Base-by-base conservation (phyloP, 805 yeast species). In the Metschnikowia henanensis region DNA sequence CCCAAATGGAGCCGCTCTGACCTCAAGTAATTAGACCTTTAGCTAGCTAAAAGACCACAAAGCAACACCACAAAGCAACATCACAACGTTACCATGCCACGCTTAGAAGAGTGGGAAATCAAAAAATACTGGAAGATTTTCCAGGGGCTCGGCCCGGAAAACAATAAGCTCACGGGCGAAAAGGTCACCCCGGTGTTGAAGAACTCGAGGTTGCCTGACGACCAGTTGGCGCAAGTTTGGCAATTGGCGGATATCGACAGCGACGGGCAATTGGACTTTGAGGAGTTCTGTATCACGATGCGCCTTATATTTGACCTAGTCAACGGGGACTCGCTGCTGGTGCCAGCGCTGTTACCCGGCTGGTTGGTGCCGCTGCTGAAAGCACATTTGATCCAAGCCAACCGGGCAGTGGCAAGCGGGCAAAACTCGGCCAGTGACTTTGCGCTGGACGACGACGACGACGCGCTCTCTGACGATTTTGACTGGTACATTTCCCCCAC, bases 81-180 rank as follows among this genome's bases (percentile, higher is more conserved):
- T 34, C 28, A 12, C 25, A 37, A 35, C n/a, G 2, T 22, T 12
- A 50, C 32, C 20, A 70, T 70, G 75, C 90, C 92, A 20, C 81
- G 86, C 50, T 68, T 90, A 48, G 96, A 89, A 64, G 94, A 90
- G 56, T 90, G 96, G 86, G 99, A 94, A 67, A 90, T 91, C 57
- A 86, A 90, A 59, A 92, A 92, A 69, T 94, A 90, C 74, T 94
- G 99, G 99, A 96, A 94, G 66, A 91, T 94, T 36, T 94, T 94
- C 73, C 81, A 84, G 51, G 96, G 97, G 12, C 78, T 94, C 57
- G 79, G 80, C 51, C 99, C 99, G 0, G 80, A 68, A 28, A 78
- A 81, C 42, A 90, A 88, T 60, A 83, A 85, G 60, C 76, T 94
- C 26, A 76, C 84, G 18, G 97, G 96, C 37, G 94, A 86, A 45